Conservation (phyloP, 2,329 filamentous ascomycete genomes). For the Xylaria arbuscula region DNA sequence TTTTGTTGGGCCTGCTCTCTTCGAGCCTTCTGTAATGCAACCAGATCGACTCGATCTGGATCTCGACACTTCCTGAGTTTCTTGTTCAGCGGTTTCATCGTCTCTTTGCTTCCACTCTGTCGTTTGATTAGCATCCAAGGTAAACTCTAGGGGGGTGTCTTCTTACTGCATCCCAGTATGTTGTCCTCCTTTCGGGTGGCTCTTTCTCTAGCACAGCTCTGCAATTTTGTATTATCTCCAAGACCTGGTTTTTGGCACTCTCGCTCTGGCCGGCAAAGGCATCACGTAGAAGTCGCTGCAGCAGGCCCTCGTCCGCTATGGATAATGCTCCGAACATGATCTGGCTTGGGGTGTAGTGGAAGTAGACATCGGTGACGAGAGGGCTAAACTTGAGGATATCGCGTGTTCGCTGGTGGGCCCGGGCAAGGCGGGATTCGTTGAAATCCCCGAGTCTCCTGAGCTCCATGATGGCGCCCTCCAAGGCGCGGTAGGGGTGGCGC, state of each 20-base stretch:
- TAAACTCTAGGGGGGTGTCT: too few relatives aligned
- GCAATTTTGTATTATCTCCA: constrained; percentile 62
- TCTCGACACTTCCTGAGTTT: constrained; percentile 81
- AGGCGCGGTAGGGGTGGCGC: constrained; percentile 85
- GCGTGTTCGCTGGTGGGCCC: constrained; percentile 78
- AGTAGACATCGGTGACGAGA: constrained; percentile 93
- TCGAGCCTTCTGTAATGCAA: constrained; percentile 73
- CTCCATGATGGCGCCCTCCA: constrained; percentile 89
- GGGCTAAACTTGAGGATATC: constrained; percentile 82
- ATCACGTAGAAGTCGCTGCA: constrained; percentile 60
- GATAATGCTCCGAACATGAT: constrained; percentile 88
- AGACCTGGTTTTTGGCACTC: constrained; percentile 58
- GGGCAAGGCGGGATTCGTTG: constrained; percentile 63
- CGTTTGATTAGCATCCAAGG: constrained; percentile 47
- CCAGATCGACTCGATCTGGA: constrained; percentile 77
- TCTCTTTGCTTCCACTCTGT: constrained; percentile 56
- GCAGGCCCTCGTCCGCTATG: constrained; percentile 76
- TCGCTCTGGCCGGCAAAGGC: constrained; percentile 51
- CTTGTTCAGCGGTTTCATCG: constrained; percentile 69
- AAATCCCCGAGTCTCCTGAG: constrained; percentile 74
- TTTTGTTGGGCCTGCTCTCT: constrained; percentile 62
- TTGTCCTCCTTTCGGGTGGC: constrained; percentile 64
- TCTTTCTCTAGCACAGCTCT: constrained; percentile 67
- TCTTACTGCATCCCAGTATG: constrained; percentile 65
- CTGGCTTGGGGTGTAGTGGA: constrained; percentile 93